Percentiles rank a stretch among this genome's conserved stretches.
Conservation (phyloP, 2,329 filamentous ascomycete genomes). For the Neurospora sp. region DNA sequence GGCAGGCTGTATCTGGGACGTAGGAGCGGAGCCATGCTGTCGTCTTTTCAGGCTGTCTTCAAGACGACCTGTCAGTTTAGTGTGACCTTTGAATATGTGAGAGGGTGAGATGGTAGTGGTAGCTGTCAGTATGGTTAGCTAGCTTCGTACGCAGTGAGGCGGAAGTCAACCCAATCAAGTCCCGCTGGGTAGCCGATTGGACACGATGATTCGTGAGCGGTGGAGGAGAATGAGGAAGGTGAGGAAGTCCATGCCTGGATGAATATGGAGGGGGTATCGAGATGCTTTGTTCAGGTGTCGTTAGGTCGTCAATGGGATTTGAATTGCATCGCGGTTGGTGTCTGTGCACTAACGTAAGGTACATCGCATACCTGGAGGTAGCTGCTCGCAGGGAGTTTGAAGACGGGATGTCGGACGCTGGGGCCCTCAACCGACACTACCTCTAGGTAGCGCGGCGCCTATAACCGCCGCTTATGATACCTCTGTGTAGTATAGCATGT, state of each 20-base stretch:
- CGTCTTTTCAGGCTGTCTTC: background rate
- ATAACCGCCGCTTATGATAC: background rate
- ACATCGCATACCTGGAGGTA: background rate
- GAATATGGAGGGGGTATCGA: background rate
- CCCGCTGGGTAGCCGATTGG: background rate
- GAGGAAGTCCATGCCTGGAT: background rate
- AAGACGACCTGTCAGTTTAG: background rate
- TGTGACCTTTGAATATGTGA: background rate
- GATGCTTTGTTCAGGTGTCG: background rate
- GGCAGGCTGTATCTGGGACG: slow-evolving; percentile 45
- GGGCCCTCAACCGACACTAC: background rate
- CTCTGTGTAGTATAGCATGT: background rate
- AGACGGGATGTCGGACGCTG: background rate
- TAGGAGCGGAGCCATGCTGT: slow-evolving; percentile 31
- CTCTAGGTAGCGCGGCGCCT: background rate
- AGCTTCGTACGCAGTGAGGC: background rate
- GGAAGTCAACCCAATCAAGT: background rate
- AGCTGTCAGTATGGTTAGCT: background rate
- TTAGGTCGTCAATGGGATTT: background rate
- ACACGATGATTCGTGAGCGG: background rate
- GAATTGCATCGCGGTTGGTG: background rate
- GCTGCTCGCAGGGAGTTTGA: background rate
- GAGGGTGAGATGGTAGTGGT: background rate
- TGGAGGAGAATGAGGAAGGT: background rate
- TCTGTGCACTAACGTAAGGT: background rate